These are phyloP conservation scores for Blastobotrys elegans DNA, from an alignment of 1,139 yeast genomes.

Conservation along the genomic window DNA sequence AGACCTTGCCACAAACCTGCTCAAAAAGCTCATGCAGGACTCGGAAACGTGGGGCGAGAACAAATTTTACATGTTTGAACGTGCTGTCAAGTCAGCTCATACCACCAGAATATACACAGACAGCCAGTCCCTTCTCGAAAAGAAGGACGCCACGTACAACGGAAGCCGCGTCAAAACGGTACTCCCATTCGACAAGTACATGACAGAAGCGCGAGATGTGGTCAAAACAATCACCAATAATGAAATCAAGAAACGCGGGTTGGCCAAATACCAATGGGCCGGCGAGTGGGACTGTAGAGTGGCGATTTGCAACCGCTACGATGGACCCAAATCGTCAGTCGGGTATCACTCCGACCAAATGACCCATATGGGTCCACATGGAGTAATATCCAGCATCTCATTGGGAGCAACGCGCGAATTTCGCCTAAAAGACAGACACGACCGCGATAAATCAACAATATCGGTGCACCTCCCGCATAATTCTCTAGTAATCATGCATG, in stretches of 20 bases:
- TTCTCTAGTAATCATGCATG: constrained; percentile 62
- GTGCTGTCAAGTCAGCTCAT: constrained; percentile 53
- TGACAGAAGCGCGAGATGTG: constrained; percentile 40
- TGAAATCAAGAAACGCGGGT: constrained; percentile 32
- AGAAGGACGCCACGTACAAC: constrained; percentile 37
- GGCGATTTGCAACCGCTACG: constrained; percentile 55
- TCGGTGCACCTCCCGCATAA: constrained; percentile 62
- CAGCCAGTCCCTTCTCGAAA: constrained; percentile 28
- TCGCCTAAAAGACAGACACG: constrained; percentile 40
- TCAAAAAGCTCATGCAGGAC: constrained; percentile 41
- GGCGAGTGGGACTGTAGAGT: constrained; percentile 48
- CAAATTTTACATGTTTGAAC: constrained; percentile 55
- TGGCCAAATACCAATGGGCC: constrained; percentile 33
- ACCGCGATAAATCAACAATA: constrained; percentile 30
- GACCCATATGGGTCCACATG: constrained; percentile 65
- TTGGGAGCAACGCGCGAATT: constrained; percentile 66
- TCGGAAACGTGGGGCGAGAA: constrained; percentile 38
- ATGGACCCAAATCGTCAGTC: constrained; percentile 44
- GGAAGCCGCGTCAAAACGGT: constrained; percentile 33
- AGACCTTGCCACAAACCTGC: constrained; percentile 43
- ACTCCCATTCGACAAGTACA: constrained; percentile 36
- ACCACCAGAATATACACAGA: constrained; percentile 39
- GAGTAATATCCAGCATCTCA: constrained; percentile 58
- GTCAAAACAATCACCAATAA: constrained; percentile 44
- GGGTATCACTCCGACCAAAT: constrained; percentile 74